Conservation (phyloP, 306 rosid genomes). For the Acacia acuminata region DNA sequence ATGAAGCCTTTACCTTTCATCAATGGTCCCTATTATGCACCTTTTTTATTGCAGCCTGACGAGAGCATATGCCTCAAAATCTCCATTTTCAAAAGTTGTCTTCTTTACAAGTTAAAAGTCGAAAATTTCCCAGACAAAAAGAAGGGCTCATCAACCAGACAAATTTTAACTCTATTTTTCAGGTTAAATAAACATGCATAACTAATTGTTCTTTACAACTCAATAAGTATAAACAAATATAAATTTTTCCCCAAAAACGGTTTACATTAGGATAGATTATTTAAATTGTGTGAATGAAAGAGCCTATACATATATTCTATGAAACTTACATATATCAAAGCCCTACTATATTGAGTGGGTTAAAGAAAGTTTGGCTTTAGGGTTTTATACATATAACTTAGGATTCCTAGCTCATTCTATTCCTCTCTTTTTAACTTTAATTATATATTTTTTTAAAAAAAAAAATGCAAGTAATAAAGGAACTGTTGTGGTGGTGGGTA, state of each 20-base stretch:
- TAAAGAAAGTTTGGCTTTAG: constrained; percentile 62
- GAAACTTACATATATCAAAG: background rate
- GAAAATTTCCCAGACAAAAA: constrained; percentile 40
- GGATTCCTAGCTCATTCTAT: constrained; percentile 66
- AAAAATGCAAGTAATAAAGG: constrained; percentile 34
- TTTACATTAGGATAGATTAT: background rate
- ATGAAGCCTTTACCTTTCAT: constrained; percentile 35
- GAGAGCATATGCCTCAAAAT: constrained; percentile 39
- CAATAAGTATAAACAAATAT: no score
- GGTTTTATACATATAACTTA: constrained; percentile 45
- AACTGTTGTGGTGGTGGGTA: constrained; percentile 26
- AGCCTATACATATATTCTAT: background rate
- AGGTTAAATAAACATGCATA: background rate
- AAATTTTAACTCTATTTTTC: background rate
- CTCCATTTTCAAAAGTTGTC: constrained; percentile 7
- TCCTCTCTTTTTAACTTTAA: constrained; percentile 43
- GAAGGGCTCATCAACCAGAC: constrained; percentile 12
- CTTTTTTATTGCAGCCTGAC: constrained; percentile 67
- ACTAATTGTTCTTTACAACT: background rate
- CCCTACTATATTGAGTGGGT: constrained; percentile 10
- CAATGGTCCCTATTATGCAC: constrained; percentile 35
- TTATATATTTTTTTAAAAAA: constrained; percentile 31
- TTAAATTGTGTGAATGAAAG: background rate
- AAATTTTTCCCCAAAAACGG: background rate
- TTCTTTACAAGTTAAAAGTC: constrained; percentile 41